These are phyloP conservation scores for Nyssa sinensis DNA, from an alignment of 148 eudicot species.

Conservation along the genomic window DNA sequence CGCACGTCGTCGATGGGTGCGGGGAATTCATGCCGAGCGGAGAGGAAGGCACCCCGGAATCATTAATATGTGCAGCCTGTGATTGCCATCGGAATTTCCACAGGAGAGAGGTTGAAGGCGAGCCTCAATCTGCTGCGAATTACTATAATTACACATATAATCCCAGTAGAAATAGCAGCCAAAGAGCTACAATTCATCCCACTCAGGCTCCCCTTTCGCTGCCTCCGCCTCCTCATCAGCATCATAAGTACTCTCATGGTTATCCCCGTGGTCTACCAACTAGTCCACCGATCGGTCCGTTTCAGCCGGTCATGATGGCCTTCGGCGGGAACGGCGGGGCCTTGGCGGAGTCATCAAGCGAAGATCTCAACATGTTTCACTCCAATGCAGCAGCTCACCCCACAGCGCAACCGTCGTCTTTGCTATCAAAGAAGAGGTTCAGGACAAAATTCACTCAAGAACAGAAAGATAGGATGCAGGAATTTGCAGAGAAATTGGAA, in stretches of 20 bases:
- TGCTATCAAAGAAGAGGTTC: constrained; percentile 42
- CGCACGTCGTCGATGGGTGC: constrained; percentile 79
- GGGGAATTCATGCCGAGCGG: constrained; percentile 89
- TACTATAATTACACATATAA: constrained; percentile 26
- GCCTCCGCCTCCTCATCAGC: constrained; percentile 1
- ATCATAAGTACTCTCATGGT: not conserved
- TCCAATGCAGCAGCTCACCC: constrained; percentile 18
- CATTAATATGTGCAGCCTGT: constrained; percentile 79
- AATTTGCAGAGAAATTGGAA: constrained; percentile 44
- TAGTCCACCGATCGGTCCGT: constrained; percentile 11
- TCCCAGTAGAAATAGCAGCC: not conserved
- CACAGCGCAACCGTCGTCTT: not conserved
- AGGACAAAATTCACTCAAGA: constrained; percentile 53
- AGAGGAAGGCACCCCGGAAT: constrained; percentile 41
- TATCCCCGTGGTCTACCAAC: not conserved
- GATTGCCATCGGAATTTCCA: constrained; percentile 91
- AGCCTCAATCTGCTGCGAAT: constrained; percentile 19
- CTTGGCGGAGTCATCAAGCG: constrained; percentile 69
- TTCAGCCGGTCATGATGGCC: constrained; percentile 51
- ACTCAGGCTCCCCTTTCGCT: constrained; percentile 8
- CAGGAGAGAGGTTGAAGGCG: constrained; percentile 46
- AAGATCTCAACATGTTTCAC: constrained; percentile 49
- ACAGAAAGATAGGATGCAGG: constrained; percentile 53
- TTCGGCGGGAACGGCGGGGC: constrained; percentile 53
- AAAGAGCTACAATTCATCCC: not conserved